phyloP scores from a whole-genome alignment of 2,329 filamentous ascomycete genomes.

The Botrytis medusae region DNA sequence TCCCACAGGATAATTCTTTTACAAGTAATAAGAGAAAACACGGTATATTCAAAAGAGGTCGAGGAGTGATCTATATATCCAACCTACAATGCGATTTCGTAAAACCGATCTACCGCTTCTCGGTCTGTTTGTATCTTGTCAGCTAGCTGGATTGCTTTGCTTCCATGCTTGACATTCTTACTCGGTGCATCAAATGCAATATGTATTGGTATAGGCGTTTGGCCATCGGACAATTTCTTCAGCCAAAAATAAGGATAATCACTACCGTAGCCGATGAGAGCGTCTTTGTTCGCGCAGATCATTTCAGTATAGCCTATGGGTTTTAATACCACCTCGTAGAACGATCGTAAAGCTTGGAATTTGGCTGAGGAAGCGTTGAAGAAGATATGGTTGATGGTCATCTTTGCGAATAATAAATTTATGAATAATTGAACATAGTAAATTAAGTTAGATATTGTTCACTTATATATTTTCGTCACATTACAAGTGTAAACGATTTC shows the following conservation, averaged over 20 bases:
- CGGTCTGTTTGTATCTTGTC: neutral
- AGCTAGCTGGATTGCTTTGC: neutral
- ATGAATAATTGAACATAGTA: neutral
- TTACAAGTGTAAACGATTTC: no score
- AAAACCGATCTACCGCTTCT: neutral
- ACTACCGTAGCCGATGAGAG: neutral
- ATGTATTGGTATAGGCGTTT: neutral
- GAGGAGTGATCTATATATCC: neutral
- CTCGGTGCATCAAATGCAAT: neutral
- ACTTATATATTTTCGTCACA: no score
- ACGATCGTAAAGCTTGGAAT: neutral
- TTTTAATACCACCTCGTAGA: neutral
- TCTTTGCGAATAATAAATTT: neutral
- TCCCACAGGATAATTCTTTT: neutral
- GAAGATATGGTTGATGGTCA: neutral
- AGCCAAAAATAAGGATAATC: neutral
- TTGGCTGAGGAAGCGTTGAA: neutral
- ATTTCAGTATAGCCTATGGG: neutral
- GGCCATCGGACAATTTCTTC: neutral
- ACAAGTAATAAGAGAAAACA: neutral
- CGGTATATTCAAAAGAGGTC: fast-evolving
- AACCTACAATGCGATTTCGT: neutral
- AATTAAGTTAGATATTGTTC: no score
- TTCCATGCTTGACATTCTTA: neutral
- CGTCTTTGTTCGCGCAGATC: neutral